phyloP scores from a whole-genome alignment of 371 early-diverging fungal genomes.

The Rhizopus arrhizus region DNA sequence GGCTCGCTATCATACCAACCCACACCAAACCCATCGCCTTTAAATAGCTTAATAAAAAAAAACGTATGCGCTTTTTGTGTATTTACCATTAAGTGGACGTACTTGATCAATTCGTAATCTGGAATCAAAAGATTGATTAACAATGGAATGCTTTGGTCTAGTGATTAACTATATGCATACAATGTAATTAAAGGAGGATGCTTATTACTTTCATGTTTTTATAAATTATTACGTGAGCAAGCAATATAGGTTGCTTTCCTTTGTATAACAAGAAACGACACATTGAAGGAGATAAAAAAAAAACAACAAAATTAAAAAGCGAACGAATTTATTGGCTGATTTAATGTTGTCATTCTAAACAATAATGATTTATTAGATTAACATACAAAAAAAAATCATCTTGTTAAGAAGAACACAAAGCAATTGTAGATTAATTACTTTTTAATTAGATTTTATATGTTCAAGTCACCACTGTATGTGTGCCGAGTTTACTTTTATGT shows the following conservation, averaged over 20 bases:
- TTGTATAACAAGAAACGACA: conserved; percentile 78
- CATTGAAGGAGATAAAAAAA: conserved; percentile 40
- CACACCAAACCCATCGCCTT: conserved; percentile 86
- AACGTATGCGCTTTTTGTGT: neutral
- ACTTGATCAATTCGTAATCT: conserved; percentile 66
- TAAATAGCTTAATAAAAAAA: conserved; percentile 1
- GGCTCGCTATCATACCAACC: conserved; percentile 74
- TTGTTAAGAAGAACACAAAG: too few relatives aligned
- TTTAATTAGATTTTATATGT: too few relatives aligned
- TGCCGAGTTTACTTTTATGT: too few relatives aligned
- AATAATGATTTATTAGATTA: too few relatives aligned
- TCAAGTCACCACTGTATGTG: too few relatives aligned
- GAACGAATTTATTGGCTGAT: too few relatives aligned
- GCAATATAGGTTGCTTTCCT: conserved; percentile 73
- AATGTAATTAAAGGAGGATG: neutral
- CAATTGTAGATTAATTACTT: too few relatives aligned
- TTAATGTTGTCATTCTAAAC: too few relatives aligned
- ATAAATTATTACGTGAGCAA: conserved; percentile 58
- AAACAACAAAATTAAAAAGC: too few relatives aligned
- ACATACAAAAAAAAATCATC: too few relatives aligned
- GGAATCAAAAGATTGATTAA: conserved; percentile 80
- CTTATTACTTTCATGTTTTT: conserved; percentile 7
- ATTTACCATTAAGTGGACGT: conserved; percentile 72
- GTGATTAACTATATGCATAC: conserved; percentile 55
- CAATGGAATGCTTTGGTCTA: conserved; percentile 82